These are phyloP conservation scores for Aspergillus ustus DNA, from an alignment of 2,329 filamentous ascomycete genomes.

Conservation along the genomic window DNA sequence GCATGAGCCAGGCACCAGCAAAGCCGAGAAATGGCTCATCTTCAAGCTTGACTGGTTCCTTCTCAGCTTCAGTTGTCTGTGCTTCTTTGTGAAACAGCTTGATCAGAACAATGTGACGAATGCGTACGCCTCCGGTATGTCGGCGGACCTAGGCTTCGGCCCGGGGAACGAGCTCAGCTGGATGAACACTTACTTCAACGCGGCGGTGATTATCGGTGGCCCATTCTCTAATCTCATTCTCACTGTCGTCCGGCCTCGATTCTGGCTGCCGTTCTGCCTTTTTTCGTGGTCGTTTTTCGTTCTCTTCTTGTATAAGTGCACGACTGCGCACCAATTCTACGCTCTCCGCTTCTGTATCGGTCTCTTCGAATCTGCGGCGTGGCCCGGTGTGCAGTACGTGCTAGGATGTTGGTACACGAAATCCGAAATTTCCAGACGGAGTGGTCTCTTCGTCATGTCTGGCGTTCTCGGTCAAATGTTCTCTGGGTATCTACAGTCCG, in stretches of 20 bases:
- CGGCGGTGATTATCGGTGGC: constrained; percentile 47
- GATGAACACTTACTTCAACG: constrained; percentile 53
- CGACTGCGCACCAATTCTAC: constrained; percentile 21
- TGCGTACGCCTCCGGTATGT: constrained; percentile 55
- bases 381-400: constrained; percentile 24
- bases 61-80: constrained; percentile 48
- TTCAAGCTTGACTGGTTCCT: constrained; percentile 29
- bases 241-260: constrained; percentile 46
- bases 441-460: constrained; percentile 23
- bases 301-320: constrained; percentile 41
- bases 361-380: constrained; percentile 24
- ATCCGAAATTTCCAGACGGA: constrained; percentile 20
- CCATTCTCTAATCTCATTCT: constrained; percentile 32
- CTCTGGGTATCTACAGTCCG: constrained; percentile 6
- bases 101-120: constrained; percentile 54
- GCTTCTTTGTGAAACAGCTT: constrained; percentile 53
- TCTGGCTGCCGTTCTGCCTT: constrained; percentile 30
- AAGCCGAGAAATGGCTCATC: constrained; percentile 1
- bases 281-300: constrained; percentile 48
- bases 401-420: constrained; percentile 26
- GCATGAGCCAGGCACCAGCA: constrained; percentile 1
- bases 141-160: constrained; percentile 52
- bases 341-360: constrained; percentile 26
- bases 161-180: constrained; percentile 38
- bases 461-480: constrained; percentile 11